Evolutionary conservation across 208 protist species (phyloP).

Genomic region (Balamuthia mandrillaris): DNA sequence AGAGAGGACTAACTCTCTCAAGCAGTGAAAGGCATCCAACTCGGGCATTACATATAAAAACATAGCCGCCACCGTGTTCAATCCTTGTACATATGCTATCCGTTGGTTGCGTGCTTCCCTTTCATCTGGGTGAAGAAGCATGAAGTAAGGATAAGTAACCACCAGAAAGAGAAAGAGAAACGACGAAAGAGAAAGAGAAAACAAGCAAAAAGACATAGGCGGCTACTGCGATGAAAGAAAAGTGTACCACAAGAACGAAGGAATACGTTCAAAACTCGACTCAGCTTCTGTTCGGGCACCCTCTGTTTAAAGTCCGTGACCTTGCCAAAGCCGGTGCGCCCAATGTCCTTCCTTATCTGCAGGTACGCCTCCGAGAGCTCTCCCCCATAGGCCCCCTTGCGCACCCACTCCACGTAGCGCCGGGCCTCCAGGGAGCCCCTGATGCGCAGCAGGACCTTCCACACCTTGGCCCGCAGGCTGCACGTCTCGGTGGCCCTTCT

Average conservation of each 20-base stretch:
- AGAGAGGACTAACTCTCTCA: constrained; percentile 47
- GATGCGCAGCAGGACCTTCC: constrained; percentile 68
- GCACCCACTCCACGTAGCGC: constrained; percentile 54
- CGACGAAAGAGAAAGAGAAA: neutral
- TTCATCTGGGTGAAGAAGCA: too few species aligned
- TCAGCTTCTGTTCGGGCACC: constrained; percentile 51
- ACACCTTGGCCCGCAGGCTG: constrained; percentile 59
- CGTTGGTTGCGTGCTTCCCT: neutral
- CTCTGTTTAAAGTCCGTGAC: constrained; percentile 49
- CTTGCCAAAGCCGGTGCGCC: constrained; percentile 52
- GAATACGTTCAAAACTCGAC: constrained; percentile 61
- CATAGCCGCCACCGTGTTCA: constrained; percentile 66
- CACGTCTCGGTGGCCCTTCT: neutral
- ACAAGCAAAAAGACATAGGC: neutral
- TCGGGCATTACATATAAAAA: constrained; percentile 76
- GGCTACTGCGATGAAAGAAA: too few species aligned
- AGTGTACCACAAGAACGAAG: constrained; percentile 30
- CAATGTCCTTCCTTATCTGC: constrained; percentile 53
- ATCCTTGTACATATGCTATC: constrained; percentile 70
- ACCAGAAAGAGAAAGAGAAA: too few species aligned
- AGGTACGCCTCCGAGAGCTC: constrained; percentile 26
- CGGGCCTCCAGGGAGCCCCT: constrained; percentile 32
- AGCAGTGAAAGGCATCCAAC: constrained; percentile 68
- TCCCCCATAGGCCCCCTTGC: constrained; percentile 30
- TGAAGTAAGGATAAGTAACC: too few species aligned